These are phyloP conservation scores for Tricholoma flavovirens DNA, from an alignment of 768 basidiomycete species.

Conservation along the genomic window DNA sequence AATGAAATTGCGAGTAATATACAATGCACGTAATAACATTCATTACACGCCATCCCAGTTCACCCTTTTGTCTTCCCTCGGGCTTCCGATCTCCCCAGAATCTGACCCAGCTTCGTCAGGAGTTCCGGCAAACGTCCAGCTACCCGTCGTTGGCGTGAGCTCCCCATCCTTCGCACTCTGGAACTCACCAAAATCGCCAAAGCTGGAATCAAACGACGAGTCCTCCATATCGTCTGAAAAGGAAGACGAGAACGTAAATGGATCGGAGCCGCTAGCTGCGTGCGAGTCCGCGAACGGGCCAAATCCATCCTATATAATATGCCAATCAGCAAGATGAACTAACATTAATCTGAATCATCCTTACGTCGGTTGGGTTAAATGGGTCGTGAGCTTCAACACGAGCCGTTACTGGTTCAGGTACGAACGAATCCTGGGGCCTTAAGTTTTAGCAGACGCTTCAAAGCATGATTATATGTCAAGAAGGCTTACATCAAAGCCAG, in stretches of 20 bases:
- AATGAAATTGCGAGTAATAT: neutral
- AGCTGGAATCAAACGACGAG: slow-evolving; percentile 55
- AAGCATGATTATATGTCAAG: neutral
- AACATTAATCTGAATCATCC: slow-evolving; percentile 12
- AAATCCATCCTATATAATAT: slow-evolving; percentile 49
- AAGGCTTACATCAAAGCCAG: slow-evolving; percentile 51
- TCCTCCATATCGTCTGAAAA: slow-evolving; percentile 63
- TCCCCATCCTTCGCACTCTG: slow-evolving; percentile 48
- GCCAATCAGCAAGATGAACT: neutral
- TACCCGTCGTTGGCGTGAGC: slow-evolving; percentile 59
- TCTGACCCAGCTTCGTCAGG: slow-evolving; percentile 24
- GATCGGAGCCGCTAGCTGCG: slow-evolving; percentile 39
- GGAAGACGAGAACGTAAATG: slow-evolving; percentile 50
- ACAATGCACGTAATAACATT: neutral
- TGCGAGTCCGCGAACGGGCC: slow-evolving; percentile 76
- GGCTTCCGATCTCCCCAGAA: slow-evolving; percentile 4
- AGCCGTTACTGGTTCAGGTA: slow-evolving; percentile 23
- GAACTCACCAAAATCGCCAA: slow-evolving; percentile 80
- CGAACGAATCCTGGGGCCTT: slow-evolving; percentile 48
- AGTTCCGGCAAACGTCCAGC: slow-evolving; percentile 58
- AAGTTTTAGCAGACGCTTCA: neutral
- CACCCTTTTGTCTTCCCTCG: slow-evolving; percentile 1
- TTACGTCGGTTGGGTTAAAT: slow-evolving; percentile 47
- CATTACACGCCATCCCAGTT: neutral
- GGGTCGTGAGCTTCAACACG: slow-evolving; percentile 41